Base-by-base conservation (phyloP, 768 basidiomycete species). In the Saitozyma sp. region DNA sequence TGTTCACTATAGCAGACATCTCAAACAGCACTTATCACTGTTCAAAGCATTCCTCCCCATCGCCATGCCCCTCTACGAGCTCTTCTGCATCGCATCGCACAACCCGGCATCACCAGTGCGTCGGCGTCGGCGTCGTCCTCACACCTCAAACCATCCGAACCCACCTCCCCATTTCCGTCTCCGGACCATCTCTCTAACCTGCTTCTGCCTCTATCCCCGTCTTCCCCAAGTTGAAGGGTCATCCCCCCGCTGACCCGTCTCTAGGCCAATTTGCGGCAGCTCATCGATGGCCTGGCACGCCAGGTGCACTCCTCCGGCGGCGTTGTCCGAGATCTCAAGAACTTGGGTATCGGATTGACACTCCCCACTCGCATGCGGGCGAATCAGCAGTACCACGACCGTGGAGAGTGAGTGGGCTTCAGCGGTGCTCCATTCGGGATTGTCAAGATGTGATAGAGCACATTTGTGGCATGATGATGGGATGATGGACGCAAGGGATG, bases 41-140 rank as follows among this genome's bases (percentile, higher is more conserved):
- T 46, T 55, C n/a, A 46, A 2, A 46, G 2, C n/a, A 46, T 11
- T 2, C 13, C 2, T 46, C 45, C 13, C 29, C 45, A 17, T 46
- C 45, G 45, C 20, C 41, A 79, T 79, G 78, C 76, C 76, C 13
- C 65, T 79, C 19, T 79, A 79, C 63, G 78, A 79, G 58, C 67
- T 79, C 9, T 75, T 77, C 69, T 79, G 78, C 61, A 77, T 79
- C 52, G 76, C 76, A 8, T 69, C 71, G 20, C 78, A 79, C 50
- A 72, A 74, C 53, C 69, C 76, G 8, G 52, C 56, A 54, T 75
- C 74, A 38, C 66, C 74, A n/a, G 78, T 79, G 56, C 46, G 71
- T 69, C 14, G 45, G 39, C 40, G 9, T 9, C 43, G 43, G 43
- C 43, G 9, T 45, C 43, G 9, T n/a, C n/a, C 2, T 29, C 29